Evolutionary conservation across 179 eudicot genomes (phyloP), one percentile per base, ranked within the genome.

Genomic region (Vitellaria paradoxa): DNA sequence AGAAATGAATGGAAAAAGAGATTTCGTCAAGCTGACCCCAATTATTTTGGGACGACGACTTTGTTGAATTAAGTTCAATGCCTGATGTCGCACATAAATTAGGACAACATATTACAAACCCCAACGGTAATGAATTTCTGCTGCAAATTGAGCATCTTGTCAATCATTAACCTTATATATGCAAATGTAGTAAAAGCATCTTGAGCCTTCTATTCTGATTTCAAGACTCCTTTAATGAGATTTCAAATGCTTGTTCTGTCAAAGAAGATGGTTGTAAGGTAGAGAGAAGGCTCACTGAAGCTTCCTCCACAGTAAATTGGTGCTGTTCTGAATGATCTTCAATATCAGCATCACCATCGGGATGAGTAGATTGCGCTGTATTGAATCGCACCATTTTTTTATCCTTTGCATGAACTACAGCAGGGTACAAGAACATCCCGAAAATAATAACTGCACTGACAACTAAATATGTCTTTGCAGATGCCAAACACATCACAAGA

Each of bases 401-500:
- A 64, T 79, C 79, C 77, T 84, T 86, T n/a, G 79, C 84, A 49
- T 70, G 82, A 74, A 49, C 72, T 64, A 89, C 53, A 12, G 80
- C 69, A 14, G 90, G 88, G 78, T 90, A 92, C 67, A 82, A 66
- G 42, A 82, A 18, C 37, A 87, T 81, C 47, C 97, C 94, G 10
- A 89, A 30, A n/a, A 85, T 23, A 56, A 90, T 72, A 63, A 89
- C 90, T 23, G 70, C 79, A 6, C 86, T 78, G 21, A 87, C 90
- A 20, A 92, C 86, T 45, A 87, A 13, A 50, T 69, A 67, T 23
- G 94, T 92, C 78, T 73, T 82, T 4, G 79, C 49, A 10, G 97
- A 90, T 7, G 94, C 94, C 73, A 92, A 80, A 76, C 87, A 85
- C 97, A 92, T 92, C 65, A 92, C 97, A 45, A 92, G 84, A 65